Evolutionary conservation across 192 early-diverging fungal species (phyloP).

Genomic region (Rhizophagus sp.): DNA sequence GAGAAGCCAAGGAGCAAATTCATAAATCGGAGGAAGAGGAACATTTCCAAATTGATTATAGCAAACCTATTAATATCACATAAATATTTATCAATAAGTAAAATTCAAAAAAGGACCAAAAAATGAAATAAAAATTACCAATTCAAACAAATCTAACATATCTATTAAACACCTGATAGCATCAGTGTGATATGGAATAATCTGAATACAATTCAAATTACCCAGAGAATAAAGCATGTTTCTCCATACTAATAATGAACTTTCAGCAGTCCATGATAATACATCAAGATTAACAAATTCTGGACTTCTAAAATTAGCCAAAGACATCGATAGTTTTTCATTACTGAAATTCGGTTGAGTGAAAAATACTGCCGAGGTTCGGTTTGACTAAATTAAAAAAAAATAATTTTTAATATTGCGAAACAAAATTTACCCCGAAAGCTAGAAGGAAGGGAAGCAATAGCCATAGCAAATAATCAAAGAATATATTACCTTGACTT

Average conservation of each 20-base stretch:
- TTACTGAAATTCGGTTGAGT: constrained; percentile 38
- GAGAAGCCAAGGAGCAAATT: constrained; percentile 78
- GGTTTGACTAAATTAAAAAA: constrained; percentile 35
- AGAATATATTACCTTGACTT: neutral
- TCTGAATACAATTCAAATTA: constrained; percentile 68
- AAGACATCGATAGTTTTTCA: constrained; percentile 44
- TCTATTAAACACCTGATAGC: constrained; percentile 66
- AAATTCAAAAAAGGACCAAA: constrained; percentile 13
- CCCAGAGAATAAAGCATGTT: constrained; percentile 79
- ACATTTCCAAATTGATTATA: constrained; percentile 53
- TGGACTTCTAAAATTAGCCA: constrained; percentile 49
- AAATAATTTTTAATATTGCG: neutral
- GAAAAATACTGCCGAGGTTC: constrained; percentile 33
- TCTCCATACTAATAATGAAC: constrained; percentile 65
- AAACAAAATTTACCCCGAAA: no score
- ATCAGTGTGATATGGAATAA: constrained; percentile 64
- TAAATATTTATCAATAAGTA: neutral
- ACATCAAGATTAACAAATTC: constrained; percentile 62
- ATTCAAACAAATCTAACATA: constrained; percentile 65
- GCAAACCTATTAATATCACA: constrained; percentile 45
- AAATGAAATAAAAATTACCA: constrained; percentile 37
- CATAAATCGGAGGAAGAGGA: constrained; percentile 69
- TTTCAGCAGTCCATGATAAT: constrained; percentile 43
- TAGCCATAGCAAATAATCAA: no score
- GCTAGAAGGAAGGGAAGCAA: no score